A percentile compares a stretch with the other conserved stretches of the same genome.
phyloP scores from a whole-genome alignment of 164 flowering plant genomes.

The Macadamia integrifolia region DNA sequence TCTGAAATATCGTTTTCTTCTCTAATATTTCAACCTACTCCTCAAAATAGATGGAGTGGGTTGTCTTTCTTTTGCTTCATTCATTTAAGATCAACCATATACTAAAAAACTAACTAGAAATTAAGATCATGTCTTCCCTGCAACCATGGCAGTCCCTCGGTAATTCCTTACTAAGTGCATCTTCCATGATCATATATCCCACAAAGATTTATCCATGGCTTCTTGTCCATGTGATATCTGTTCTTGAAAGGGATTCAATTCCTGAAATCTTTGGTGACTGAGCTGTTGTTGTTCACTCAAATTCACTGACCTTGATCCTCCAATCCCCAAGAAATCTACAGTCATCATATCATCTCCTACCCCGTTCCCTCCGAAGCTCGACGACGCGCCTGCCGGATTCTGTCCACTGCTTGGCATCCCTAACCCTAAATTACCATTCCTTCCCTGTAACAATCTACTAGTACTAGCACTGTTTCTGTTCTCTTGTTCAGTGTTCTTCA shows the following conservation, averaged over 20 bases:
- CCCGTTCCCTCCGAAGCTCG: constrained; percentile 15
- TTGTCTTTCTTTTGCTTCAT: too few relatives aligned
- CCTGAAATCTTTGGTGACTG: constrained; percentile 34
- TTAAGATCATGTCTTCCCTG: too few relatives aligned
- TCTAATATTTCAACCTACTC: too few relatives aligned
- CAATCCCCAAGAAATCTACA: constrained; percentile 49
- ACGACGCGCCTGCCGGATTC: constrained; percentile 8
- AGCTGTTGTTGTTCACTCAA: constrained; percentile 16
- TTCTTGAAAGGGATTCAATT: constrained; percentile 31
- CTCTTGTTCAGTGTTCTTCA: constrained; percentile 23
- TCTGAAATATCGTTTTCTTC: too few relatives aligned
- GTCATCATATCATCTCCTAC: constrained; percentile 34
- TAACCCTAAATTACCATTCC: constrained; percentile 3
- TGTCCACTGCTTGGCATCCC: constrained; percentile 8
- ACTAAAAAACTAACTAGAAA: too few relatives aligned
- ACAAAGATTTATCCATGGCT: constrained; percentile 37
- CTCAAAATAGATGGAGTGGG: too few relatives aligned
- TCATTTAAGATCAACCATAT: too few relatives aligned
- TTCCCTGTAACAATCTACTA: constrained; percentile 10
- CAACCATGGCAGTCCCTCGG: too few relatives aligned
- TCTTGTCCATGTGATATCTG: constrained; percentile 37
- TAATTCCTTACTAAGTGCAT: too few relatives aligned
- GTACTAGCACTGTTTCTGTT: constrained; percentile 1
- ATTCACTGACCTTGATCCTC: constrained; percentile 21
- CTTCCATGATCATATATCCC: constrained; percentile 41